Evolutionary conservation across 805 yeast genomes (phyloP).

Genomic region (Cyberlindnera misumaiensis): DNA sequence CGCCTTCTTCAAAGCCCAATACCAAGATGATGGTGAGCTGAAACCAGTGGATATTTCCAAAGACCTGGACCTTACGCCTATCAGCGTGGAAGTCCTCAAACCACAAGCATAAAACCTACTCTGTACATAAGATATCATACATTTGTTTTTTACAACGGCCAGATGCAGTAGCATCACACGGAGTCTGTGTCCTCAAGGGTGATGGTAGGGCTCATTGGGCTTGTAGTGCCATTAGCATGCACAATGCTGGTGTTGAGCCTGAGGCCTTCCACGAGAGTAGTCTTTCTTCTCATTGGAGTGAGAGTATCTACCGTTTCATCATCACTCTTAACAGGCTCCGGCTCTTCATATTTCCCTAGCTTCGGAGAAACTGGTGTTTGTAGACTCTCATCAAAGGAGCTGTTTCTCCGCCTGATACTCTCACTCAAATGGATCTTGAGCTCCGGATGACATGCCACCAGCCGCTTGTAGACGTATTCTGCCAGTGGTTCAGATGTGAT

Average conservation of each 20-base stretch:
- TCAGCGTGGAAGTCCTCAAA: conserved; percentile 11
- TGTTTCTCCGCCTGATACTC: conserved; percentile 26
- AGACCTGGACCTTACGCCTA: conserved; percentile 19
- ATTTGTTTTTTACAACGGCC: no score
- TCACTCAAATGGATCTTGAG: conserved; percentile 29
- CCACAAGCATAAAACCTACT: no score
- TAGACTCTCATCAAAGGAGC: conserved; percentile 19
- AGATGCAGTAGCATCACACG: neutral
- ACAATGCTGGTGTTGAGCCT: conserved; percentile 6
- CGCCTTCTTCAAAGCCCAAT: conserved; percentile 71
- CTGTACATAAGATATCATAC: no score
- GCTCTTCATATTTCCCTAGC: conserved; percentile 18
- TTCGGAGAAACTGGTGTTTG: conserved; percentile 17
- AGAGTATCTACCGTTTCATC: neutral
- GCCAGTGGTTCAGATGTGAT: conserved; percentile 25
- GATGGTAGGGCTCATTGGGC: conserved; percentile 18
- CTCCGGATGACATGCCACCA: conserved; percentile 15
- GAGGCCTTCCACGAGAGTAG: conserved; percentile 9
- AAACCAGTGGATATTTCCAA: conserved; percentile 23
- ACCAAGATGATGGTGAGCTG: conserved; percentile 33
- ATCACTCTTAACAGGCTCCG: conserved; percentile 13
- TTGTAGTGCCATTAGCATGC: conserved; percentile 2
- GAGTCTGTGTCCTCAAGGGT: conserved; percentile 12
- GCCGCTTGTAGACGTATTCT: conserved; percentile 12
- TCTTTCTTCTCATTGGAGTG: conserved; percentile 1